A percentile compares a stretch with the other conserved stretches of the same genome.
Conservation (phyloP, 2,329 filamentous ascomycete genomes). For the Xylaria sp. region DNA sequence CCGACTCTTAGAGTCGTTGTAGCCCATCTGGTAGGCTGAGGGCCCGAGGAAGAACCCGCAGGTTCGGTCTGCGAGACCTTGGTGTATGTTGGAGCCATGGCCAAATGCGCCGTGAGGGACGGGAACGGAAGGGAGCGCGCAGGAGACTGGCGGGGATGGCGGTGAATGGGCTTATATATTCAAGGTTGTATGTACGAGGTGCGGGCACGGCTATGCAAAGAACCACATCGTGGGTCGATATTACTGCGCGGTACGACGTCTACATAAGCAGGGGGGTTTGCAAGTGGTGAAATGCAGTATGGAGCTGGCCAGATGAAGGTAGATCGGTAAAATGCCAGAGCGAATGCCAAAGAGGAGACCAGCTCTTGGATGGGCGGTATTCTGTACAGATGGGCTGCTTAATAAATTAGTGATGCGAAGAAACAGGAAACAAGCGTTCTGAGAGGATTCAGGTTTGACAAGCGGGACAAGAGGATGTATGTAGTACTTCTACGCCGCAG, state of each 20-base stretch:
- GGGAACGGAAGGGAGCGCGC: slow-evolving; percentile 4
- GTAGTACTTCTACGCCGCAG: not conserved
- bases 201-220: slow-evolving; percentile 36
- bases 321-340: slow-evolving; percentile 5
- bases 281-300: slow-evolving; percentile 3
- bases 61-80: slow-evolving; percentile 58
- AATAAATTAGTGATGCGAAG: slow-evolving; percentile 33
- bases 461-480: not conserved
- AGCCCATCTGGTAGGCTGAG: slow-evolving; percentile 73
- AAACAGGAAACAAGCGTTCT: not conserved
- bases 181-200: slow-evolving; percentile 18
- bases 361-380: slow-evolving; percentile 36
- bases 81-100: slow-evolving; percentile 65
- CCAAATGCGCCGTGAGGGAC: slow-evolving; percentile 30
- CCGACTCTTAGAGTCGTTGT: slow-evolving; percentile 92
- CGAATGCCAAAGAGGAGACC: slow-evolving; percentile 34
- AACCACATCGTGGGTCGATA: slow-evolving; percentile 39
- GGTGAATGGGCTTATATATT: slow-evolving; percentile 15
- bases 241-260: slow-evolving; percentile 11
- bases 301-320: slow-evolving; percentile 11
- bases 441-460: not conserved
- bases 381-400: slow-evolving; percentile 8
- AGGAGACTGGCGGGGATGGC: not conserved
- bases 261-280: slow-evolving; percentile 8
- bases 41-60: slow-evolving; percentile 49